Evolutionary conservation across 805 yeast species (phyloP).

Genomic region (Jamesozyma spencerorum): DNA sequence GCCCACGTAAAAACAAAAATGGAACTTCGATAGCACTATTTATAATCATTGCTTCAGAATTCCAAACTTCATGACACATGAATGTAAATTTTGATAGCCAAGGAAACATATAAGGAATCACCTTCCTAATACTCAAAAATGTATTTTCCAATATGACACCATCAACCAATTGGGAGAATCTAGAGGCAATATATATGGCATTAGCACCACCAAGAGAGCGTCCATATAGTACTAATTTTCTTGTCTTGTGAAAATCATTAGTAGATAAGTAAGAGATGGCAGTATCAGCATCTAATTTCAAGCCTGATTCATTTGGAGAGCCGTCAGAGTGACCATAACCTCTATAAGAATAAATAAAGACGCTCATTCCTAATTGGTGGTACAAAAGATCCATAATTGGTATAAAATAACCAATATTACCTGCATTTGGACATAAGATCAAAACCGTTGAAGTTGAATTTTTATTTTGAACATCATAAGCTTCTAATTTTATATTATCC

Average conservation of each 20-base stretch:
- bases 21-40: conserved; percentile 48
- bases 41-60: conserved; percentile 53
- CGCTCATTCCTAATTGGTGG: conserved; percentile 57
- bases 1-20: conserved; percentile 61
- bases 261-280: conserved; percentile 49
- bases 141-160: conserved; percentile 82
- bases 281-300: conserved; percentile 73
- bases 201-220: conserved; percentile 94
- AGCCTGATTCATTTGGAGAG: conserved; percentile 61
- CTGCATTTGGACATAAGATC: conserved; percentile 86
- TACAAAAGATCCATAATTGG: conserved; percentile 71
- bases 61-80: conserved; percentile 77
- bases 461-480: conserved; percentile 37
- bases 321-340: conserved; percentile 87
- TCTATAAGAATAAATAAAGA: conserved; percentile 76
- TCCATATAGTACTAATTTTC: conserved; percentile 62
- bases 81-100: conserved; percentile 43
- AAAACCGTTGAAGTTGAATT: conserved; percentile 53
- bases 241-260: conserved; percentile 43
- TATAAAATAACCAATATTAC: conserved; percentile 84
- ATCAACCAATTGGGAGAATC: conserved; percentile 39
- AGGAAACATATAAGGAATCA: conserved; percentile 70
- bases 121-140: conserved; percentile 62
- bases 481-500: conserved; percentile 62
- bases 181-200: conserved; percentile 69